Percentiles rank a stretch among this genome's conserved stretches.
These are phyloP conservation scores for Didymella keratinophila DNA, from an alignment of 2,329 filamentous ascomycete genomes.

Conservation along the genomic window DNA sequence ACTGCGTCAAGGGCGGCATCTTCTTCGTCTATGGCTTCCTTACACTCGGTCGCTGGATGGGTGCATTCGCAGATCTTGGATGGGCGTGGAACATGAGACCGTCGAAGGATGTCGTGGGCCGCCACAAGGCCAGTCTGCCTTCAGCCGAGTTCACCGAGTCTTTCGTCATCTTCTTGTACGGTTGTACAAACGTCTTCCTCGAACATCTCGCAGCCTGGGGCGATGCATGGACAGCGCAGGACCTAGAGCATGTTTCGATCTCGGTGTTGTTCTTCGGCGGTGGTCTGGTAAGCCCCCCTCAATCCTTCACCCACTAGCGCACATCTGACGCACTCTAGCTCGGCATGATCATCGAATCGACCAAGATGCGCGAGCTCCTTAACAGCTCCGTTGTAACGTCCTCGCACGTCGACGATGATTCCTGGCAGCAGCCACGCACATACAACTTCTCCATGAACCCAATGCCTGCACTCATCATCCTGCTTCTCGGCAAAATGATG, in stretches of 20 bases:
- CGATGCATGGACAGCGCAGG: constrained; percentile 74
- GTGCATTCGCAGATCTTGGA: constrained; percentile 86
- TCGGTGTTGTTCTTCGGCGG: constrained; percentile 93
- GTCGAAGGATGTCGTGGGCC: constrained; percentile 61
- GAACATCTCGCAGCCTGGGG: constrained; percentile 84
- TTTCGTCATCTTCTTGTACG: constrained; percentile 88
- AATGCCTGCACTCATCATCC: constrained; percentile 83
- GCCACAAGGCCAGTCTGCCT: constrained; percentile 68
- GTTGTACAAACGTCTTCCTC: constrained; percentile 87
- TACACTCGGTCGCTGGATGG: constrained; percentile 87
- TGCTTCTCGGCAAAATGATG: constrained; percentile 94
- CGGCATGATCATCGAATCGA: constrained; percentile 84
- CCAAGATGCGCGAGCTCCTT: constrained; percentile 70
- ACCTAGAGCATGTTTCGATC: constrained; percentile 92
- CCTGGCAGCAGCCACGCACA: constrained; percentile 67
- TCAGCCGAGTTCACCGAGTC: constrained; percentile 91
- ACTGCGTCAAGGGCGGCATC: constrained; percentile 92
- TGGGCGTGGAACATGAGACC: constrained; percentile 96
- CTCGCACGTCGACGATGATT: constrained; percentile 45
- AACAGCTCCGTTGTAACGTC: constrained; percentile 59
- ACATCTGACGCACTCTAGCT: constrained; percentile 54
- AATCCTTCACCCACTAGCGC: constrained; percentile 19
- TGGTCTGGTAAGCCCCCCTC: constrained; percentile 71
- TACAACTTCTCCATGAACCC: constrained; percentile 86
- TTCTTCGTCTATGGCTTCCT: constrained; percentile 94